Base-by-base conservation (phyloP, 192 early-diverging fungal genomes). In the Coemansia sp. region DNA sequence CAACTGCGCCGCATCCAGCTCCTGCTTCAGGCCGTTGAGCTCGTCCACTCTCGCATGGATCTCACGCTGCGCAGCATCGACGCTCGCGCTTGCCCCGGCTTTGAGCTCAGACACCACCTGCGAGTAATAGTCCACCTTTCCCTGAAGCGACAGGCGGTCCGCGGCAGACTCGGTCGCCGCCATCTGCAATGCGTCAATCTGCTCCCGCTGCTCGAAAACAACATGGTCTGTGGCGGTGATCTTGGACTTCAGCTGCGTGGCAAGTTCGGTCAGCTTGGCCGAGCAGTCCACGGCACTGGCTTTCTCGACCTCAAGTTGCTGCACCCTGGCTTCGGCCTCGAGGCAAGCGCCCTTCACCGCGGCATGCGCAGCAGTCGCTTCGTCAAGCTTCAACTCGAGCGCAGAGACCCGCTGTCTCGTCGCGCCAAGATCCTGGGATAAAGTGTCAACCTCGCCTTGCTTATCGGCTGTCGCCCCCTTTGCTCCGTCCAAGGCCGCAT, bases 281-380 rank as follows among this genome's bases (percentile, higher is more conserved):
- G 71, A 60, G 10, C 72, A 66, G 27, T 73, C 79, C 68, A 75
- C 74, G n/a, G 77, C 44, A 44, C 74, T 69, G 6, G 74, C 79
- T 31, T 69, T 77, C 33, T 82, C 71, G 1, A 51, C 36, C 42
- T 74, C 79, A 17, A 77, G 63, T 39, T 82, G 62, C 44, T 65
- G 61, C 34, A 69, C 42, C 66, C 66, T 68, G 1, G 68, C 29
- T 14, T 31, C 13, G 29, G 51, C 51, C 51, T 31, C 51, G 29
- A 50, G 46, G 8, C 45, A 31, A 68, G 41, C 42, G 44, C 21
- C 19, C 46, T 24, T 50, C 46, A 21, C 46, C 19, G 46, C 19
- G 46, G 19, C 19, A 7, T 21, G 46, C 19, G 46, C 46, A 54
- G 51, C 29, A 31, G 51, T 31, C 27, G 1, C 27, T 16, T 54